Conservation (phyloP, 139 green algal species). For the Limnomonas spitsbergensis region DNA sequence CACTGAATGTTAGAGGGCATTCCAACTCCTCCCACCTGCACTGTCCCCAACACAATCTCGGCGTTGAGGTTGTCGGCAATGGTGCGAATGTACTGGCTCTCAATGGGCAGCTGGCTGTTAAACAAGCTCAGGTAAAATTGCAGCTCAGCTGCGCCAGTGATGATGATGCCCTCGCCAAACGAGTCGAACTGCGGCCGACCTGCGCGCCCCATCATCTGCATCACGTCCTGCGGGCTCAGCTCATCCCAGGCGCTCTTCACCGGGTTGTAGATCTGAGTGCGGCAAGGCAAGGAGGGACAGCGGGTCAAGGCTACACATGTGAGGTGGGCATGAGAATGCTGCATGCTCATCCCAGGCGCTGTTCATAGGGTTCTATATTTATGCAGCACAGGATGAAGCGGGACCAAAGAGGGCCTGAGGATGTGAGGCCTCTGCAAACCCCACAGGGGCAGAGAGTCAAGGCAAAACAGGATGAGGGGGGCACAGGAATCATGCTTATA, state of each 20-base stretch:
- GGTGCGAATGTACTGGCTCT: conserved; percentile 86
- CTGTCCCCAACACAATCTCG: conserved; percentile 92
- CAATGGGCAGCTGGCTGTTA: conserved; percentile 97
- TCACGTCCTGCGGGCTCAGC: conserved; percentile 91
- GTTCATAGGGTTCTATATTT: too few relatives aligned
- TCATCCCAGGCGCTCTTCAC: conserved; percentile 89
- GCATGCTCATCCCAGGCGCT: too few relatives aligned
- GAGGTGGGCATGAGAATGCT: too few relatives aligned
- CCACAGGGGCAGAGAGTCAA: too few relatives aligned
- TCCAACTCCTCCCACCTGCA: conserved; percentile 52
- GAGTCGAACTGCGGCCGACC: conserved; percentile 94
- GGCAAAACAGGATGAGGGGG: too few relatives aligned
- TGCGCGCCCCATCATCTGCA: conserved; percentile 98
- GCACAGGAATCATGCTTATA: too few relatives aligned
- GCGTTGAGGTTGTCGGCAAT: conserved; percentile 94
- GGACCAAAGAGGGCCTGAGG: too few relatives aligned
- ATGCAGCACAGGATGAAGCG: too few relatives aligned
- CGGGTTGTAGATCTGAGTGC: conserved; percentile 88
- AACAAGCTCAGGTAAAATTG: conserved; percentile 98
- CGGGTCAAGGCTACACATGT: too few relatives aligned
- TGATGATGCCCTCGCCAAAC: conserved; percentile 96
- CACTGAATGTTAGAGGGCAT: too few relatives aligned
- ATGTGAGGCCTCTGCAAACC: too few relatives aligned
- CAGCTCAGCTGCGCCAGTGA: conserved; percentile 85
- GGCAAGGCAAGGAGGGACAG: background rate